Base-by-base conservation (phyloP, 768 basidiomycete species). In the Mycena crocata region DNA sequence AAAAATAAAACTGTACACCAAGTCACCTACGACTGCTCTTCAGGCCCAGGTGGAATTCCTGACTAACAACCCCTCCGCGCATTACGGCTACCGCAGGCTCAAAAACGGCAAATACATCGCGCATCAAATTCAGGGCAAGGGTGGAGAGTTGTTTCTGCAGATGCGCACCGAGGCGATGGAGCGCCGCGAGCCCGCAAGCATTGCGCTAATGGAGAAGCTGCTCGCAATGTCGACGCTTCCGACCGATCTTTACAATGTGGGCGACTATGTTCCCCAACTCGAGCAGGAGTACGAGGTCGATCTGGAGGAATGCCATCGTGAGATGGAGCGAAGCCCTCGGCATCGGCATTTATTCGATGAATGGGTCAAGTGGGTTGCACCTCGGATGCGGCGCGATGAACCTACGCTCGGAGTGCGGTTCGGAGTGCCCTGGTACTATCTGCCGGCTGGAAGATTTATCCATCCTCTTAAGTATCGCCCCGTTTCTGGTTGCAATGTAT, bases 141-240 rank as follows among this genome's bases (percentile, higher is more conserved):
- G 58, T 19, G 58, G 58, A 8, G 58, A 28, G 58, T 35, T 59
- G 5, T 59, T 59, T 30, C 26, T 59, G 12, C 48, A 49, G 58
- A 59, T 49, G 58, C 58, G 58, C 14, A 10, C n/a, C 6, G 59
- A 60, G n/a, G 59, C 49, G 48, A 60, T 60, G 49, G 59, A 51
- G 24, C 24, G 37, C 13, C 48, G 39, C 24, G 37, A 60, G 24
- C 35, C 14, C 4, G 59, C 59, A 19, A 60, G 59, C 49, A 60
- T 60, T 26, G 59, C 48, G 28, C 23, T 60, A 7, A 60, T 60
- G 59, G 59, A 60, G 28, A 60, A 51, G 48, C 59, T 60, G 26
- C 44, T 60, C 12, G 37, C 48, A 5, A 39, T 42, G 28, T 60
- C 59, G 17, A 49, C 30, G 13, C 21, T n/a, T 15, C 48, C 35